Conservation (phyloP, 2,329 filamentous ascomycete genomes). For the Monilinia vaccinii-corymbosi region DNA sequence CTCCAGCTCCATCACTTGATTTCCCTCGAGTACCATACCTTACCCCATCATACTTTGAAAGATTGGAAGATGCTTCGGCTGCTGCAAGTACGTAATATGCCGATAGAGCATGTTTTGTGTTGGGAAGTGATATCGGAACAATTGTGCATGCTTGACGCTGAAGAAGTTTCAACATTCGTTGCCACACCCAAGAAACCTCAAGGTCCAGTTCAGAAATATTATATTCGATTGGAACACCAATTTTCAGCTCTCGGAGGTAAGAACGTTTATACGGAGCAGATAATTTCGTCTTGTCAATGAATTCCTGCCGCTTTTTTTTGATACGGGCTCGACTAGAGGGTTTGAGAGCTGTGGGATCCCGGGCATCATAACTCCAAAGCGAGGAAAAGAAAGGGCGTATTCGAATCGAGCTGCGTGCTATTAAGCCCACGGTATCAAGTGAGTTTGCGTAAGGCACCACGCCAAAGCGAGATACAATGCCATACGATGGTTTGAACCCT, state of each 20-base stretch:
- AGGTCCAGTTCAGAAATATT: conserved; percentile 75
- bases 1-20: conserved; percentile 44
- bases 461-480: conserved; percentile 57
- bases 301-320: neutral
- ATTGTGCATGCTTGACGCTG: conserved; percentile 59
- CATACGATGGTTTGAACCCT: conserved; percentile 68
- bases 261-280: neutral
- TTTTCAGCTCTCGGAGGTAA: conserved; percentile 28
- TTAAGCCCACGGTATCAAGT: conserved; percentile 61
- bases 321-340: conserved; percentile 33
- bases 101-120: conserved; percentile 75
- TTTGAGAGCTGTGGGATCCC: conserved; percentile 46
- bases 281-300: neutral
- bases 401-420: conserved; percentile 37
- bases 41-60: conserved; percentile 96
- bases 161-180: conserved; percentile 48
- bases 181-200: conserved; percentile 62
- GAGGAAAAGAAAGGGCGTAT: conserved; percentile 28
- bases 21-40: conserved; percentile 56
- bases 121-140: conserved; percentile 69
- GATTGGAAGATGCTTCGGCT: conserved; percentile 89
- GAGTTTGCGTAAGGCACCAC: conserved; percentile 68
- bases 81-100: conserved; percentile 95
- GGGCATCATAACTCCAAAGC: conserved; percentile 12
- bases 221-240: conserved; percentile 66